Conservation (phyloP, 176 grass and related monocot genomes). For the Neostapfia colusana region DNA sequence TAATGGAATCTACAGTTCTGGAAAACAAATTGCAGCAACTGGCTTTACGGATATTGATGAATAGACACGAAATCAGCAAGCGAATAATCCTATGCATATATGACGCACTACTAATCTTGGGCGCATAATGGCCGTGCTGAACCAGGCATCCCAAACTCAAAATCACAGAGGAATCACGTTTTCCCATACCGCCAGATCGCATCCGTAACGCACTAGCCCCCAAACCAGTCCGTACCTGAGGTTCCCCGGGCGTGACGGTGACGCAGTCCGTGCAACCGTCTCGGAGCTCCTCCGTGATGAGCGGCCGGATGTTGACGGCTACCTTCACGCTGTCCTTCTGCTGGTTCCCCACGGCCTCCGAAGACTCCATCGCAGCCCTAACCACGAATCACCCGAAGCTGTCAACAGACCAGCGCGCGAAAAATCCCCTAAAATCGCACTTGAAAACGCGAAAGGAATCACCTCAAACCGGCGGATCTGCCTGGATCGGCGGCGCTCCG, state of each 20-base stretch:
- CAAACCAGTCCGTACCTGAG: slow-evolving; percentile 58
- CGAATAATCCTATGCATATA: not conserved
- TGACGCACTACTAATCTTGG: not conserved
- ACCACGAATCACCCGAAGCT: not conserved
- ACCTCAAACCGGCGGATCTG: not conserved
- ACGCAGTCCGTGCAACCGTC: slow-evolving; percentile 81
- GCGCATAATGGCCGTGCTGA: not conserved
- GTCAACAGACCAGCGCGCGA: slow-evolving; percentile 2
- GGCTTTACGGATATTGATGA: not conserved
- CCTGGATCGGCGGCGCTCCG: not conserved
- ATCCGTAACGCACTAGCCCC: not conserved
- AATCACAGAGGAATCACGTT: not conserved
- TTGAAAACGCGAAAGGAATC: not conserved
- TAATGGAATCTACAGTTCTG: not conserved
- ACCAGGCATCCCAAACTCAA: not conserved
- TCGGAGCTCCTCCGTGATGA: slow-evolving; percentile 84
- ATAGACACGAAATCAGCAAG: slow-evolving; percentile 1
- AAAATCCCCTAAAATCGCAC: not conserved
- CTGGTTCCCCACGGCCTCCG: slow-evolving; percentile 43
- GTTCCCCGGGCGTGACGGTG: slow-evolving; percentile 67
- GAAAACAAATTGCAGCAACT: not conserved
- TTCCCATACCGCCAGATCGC: not conserved
- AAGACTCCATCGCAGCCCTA: slow-evolving; percentile 54
- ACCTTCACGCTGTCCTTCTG: slow-evolving; percentile 86
- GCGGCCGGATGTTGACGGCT: slow-evolving; percentile 84